Evolutionary conservation across 1,139 yeast genomes (phyloP).

Genomic region (Geotrichum citri-aurantii): DNA sequence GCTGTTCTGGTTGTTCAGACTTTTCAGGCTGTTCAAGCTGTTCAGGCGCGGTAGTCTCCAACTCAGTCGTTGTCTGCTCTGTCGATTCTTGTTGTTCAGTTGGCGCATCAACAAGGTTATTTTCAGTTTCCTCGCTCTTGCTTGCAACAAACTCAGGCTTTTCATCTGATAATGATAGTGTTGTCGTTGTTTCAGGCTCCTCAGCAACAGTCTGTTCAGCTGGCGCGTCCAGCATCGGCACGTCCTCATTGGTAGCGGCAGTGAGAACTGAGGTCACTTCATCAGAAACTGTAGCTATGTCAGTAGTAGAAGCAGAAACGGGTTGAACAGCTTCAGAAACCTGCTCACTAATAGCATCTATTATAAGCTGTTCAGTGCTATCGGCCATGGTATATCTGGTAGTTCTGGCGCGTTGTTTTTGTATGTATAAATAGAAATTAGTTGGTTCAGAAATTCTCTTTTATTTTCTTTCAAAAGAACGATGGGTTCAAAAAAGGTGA

Average conservation of each 20-base stretch:
- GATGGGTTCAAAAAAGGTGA: background rate
- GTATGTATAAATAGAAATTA: background rate
- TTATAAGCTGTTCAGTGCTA: background rate
- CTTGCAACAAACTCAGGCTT: background rate
- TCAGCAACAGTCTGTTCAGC: background rate
- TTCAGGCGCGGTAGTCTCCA: background rate
- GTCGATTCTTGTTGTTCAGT: background rate
- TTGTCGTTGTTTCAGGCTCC: background rate
- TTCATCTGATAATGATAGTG: background rate
- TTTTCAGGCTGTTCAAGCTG: background rate
- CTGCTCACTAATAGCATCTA: background rate
- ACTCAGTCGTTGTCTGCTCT: background rate
- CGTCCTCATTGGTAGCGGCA: background rate
- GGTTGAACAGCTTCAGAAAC: background rate
- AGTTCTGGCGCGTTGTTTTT: background rate
- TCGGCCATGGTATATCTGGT: background rate
- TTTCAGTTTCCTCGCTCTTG: background rate
- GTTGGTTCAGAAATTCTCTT: background rate
- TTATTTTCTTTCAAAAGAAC: background rate
- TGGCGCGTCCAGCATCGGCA: background rate
- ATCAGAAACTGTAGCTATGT: background rate
- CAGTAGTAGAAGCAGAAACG: background rate
- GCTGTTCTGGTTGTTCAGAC: background rate
- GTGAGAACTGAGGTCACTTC: background rate
- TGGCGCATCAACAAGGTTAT: background rate